Percentiles rank a stretch among this genome's conserved stretches.
These are phyloP conservation scores for Kentomonas sorsogonicus DNA, from an alignment of 208 protist species.

Conservation along the genomic window DNA sequence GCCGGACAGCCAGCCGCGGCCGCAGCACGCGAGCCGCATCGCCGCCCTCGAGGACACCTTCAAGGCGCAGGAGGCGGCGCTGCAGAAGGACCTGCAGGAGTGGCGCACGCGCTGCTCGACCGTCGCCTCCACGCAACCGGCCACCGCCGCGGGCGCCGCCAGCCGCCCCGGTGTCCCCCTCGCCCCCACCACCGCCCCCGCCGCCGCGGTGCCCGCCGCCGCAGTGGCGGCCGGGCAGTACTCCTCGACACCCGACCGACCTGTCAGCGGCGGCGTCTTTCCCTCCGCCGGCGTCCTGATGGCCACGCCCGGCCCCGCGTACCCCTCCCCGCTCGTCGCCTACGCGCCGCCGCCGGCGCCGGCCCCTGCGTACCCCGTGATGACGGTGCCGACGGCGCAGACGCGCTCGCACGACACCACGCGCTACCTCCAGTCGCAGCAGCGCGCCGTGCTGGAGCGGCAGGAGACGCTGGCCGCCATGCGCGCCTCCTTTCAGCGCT, in stretches of 20 bases:
- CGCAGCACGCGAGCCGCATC: slow-evolving; percentile 22
- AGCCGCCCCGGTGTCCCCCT: not conserved
- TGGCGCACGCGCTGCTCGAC: slow-evolving; percentile 16
- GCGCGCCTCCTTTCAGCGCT: slow-evolving; percentile 25
- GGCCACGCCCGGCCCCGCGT: too few relatives aligned
- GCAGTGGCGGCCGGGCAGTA: too few relatives aligned
- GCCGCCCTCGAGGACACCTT: slow-evolving; percentile 29
- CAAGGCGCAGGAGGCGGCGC: slow-evolving; percentile 23
- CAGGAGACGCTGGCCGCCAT: slow-evolving; percentile 26
- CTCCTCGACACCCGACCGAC: too few relatives aligned
- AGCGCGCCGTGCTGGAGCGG: slow-evolving; percentile 19
- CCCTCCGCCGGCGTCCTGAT: too few relatives aligned
- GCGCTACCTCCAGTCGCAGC: slow-evolving; percentile 21
- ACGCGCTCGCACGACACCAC: slow-evolving; percentile 22
- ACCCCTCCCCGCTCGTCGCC: too few relatives aligned
- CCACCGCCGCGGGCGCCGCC: not conserved
- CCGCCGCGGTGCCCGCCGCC: not conserved
- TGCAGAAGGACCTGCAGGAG: slow-evolving; percentile 20
- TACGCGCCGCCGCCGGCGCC: too few relatives aligned
- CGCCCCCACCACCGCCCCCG: not conserved
- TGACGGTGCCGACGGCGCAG: not conserved
- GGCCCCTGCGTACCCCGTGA: too few relatives aligned
- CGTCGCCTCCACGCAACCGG: not conserved
- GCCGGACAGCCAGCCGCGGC: slow-evolving; percentile 6
- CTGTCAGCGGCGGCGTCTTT: too few relatives aligned